Conservation (phyloP, 2,329 filamentous ascomycete genomes). For the Metarhizium album region DNA sequence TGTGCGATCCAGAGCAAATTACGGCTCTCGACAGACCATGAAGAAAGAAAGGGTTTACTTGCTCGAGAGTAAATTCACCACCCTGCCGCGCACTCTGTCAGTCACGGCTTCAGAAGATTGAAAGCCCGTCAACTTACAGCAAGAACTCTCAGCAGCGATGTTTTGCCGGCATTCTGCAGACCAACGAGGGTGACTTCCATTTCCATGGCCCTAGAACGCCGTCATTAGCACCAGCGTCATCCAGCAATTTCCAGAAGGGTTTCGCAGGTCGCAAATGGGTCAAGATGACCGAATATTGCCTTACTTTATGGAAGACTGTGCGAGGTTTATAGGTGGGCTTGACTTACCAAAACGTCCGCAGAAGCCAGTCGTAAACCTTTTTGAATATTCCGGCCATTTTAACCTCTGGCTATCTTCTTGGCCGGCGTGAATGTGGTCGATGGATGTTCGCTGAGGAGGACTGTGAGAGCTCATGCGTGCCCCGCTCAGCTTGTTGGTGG, state of each 20-base stretch:
- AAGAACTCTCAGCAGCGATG: constrained; percentile 82
- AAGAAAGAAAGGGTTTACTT: constrained; percentile 31
- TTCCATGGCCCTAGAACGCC: constrained; percentile 70
- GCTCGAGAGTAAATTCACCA: constrained; percentile 98
- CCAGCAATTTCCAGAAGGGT: constrained; percentile 5
- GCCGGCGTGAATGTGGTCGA: background rate
- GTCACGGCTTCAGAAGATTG: constrained; percentile 8
- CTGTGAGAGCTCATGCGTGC: background rate
- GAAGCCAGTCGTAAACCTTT: constrained; percentile 94
- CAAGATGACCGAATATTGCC: background rate
- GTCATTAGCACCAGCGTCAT: constrained; percentile 13
- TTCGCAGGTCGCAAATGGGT: background rate
- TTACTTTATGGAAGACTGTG: background rate
- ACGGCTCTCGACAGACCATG: background rate
- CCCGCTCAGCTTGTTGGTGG: background rate
- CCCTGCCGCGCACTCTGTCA: constrained; percentile 46
- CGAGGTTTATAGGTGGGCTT: background rate
- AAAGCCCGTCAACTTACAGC: constrained; percentile 57
- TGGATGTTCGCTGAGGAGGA: background rate
- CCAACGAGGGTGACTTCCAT: constrained; percentile 99
- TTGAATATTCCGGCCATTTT: constrained; percentile 86
- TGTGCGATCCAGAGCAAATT: background rate
- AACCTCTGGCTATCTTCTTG: background rate
- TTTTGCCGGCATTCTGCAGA: constrained; percentile 96
- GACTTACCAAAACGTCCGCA: constrained; percentile 91